Conservation (phyloP, 495 filamentous ascomycete genomes). For the Penicillium flavigenum region DNA sequence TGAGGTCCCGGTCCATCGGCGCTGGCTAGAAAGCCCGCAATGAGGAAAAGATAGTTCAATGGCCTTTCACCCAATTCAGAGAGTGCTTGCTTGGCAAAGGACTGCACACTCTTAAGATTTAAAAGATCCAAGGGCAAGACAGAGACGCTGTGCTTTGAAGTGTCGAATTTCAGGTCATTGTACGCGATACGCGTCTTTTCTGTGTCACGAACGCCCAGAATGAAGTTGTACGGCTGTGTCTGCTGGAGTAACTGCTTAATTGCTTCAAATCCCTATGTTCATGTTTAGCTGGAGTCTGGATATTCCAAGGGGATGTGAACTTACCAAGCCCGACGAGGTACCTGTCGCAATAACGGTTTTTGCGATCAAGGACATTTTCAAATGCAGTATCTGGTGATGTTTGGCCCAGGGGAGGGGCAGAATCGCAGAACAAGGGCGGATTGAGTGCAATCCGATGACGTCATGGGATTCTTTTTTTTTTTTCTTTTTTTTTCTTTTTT, state of each 20-base stretch:
- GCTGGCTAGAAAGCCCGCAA: constrained; percentile 22
- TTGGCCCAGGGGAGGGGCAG: not conserved
- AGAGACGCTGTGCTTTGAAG: constrained; percentile 21
- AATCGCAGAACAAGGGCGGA: not conserved
- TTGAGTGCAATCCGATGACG: not conserved
- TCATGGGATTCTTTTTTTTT: not conserved
- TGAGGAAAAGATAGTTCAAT: constrained; percentile 26
- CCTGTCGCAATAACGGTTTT: constrained; percentile 32
- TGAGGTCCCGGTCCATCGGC: constrained; percentile 27
- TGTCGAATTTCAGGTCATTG: constrained; percentile 24
- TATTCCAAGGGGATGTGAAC: not conserved
- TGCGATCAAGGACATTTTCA: constrained; percentile 15
- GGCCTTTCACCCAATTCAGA: constrained; percentile 18
- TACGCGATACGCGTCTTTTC: constrained; percentile 23
- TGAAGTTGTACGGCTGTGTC: constrained; percentile 28
- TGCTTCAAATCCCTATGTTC: constrained; percentile 30
- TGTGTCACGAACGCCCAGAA: constrained; percentile 30
- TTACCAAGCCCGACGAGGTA: constrained; percentile 33
- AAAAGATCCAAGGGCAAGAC: constrained; percentile 28
- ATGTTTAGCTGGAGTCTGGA: constrained; percentile 5
- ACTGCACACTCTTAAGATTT: constrained; percentile 26
- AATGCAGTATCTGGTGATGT: not conserved
- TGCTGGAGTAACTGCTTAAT: constrained; percentile 31
- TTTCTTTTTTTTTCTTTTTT: not conserved
- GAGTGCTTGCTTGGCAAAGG: constrained; percentile 26